A percentile compares a stretch with the other conserved stretches of the same genome.
Evolutionary conservation across 495 filamentous ascomycete species (phyloP).

Genomic region (Aspergillus egyptiacus): DNA sequence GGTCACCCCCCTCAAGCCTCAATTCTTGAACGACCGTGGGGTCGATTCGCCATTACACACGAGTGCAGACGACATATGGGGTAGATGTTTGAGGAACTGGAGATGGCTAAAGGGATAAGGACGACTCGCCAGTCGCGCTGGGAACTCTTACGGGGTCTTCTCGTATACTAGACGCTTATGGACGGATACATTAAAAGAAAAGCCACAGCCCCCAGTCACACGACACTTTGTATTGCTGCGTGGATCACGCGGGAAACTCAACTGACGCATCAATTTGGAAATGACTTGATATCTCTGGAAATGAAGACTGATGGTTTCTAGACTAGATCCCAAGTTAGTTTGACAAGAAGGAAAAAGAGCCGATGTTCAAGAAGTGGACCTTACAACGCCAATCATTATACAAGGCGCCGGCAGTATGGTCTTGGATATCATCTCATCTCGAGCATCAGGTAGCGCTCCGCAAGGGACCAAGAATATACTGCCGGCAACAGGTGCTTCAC

Average conservation of each 20-base stretch:
- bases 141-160: not conserved
- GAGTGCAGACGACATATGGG: not conserved
- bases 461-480: slow-evolving; percentile 13
- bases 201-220: slow-evolving; percentile 6
- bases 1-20: too few species aligned
- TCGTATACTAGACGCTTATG: not conserved
- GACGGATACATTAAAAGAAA: not conserved
- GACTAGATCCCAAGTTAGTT: too few species aligned
- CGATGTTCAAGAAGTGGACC: not conserved
- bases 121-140: not conserved
- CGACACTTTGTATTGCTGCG: slow-evolving; percentile 5
- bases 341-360: not conserved
- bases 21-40: too few species aligned
- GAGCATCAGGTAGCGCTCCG: not conserved
- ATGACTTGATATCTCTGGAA: not conserved
- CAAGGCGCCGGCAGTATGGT: slow-evolving; percentile 29
- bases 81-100: too few species aligned
- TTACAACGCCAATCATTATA: slow-evolving; percentile 29
- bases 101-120: not conserved
- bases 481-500: slow-evolving; percentile 16
- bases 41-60: not conserved
- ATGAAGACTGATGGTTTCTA: slow-evolving; percentile 8
- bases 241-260: slow-evolving; percentile 8
- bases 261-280: slow-evolving; percentile 4
- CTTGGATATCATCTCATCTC: not conserved